These are phyloP conservation scores for Alternaria alternata DNA, from an alignment of 2,329 filamentous ascomycete species.

Conservation along the genomic window DNA sequence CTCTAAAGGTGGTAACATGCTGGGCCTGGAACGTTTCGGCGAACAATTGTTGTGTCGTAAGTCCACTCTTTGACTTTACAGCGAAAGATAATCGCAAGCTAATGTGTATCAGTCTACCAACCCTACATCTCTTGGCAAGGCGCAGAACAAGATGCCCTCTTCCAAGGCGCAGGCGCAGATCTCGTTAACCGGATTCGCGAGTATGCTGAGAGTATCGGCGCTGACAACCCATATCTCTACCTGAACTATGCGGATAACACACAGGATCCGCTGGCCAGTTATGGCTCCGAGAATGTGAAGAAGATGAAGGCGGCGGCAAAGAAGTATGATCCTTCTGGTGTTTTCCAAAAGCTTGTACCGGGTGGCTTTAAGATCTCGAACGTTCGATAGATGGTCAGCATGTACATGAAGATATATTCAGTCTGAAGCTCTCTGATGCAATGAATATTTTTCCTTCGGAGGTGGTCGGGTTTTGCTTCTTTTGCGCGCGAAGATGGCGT, in stretches of 20 bases:
- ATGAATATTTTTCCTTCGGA: not conserved
- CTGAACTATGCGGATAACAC: slow-evolving; percentile 43
- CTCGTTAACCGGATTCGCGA: slow-evolving; percentile 24
- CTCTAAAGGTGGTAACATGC: slow-evolving; percentile 52
- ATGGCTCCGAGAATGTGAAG: slow-evolving; percentile 27
- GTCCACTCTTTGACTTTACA: not conserved
- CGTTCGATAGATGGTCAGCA: not conserved
- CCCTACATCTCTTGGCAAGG: slow-evolving; percentile 35
- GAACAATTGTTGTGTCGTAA: slow-evolving; percentile 28
- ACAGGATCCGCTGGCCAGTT: slow-evolving; percentile 33
- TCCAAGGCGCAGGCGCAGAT: slow-evolving; percentile 27
- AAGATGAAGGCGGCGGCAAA: slow-evolving; percentile 30
- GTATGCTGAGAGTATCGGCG: slow-evolving; percentile 30
- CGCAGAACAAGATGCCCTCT: slow-evolving; percentile 27
- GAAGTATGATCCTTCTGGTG: slow-evolving; percentile 32
- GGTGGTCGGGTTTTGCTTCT: no score
- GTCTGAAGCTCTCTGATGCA: not conserved
- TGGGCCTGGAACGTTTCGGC: slow-evolving; percentile 46
- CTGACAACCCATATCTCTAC: slow-evolving; percentile 39
- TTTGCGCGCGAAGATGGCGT: not conserved
- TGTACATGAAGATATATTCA: not conserved
- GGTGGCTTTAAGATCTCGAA: slow-evolving; percentile 42
- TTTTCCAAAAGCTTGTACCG: slow-evolving; percentile 37
- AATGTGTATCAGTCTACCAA: slow-evolving; percentile 21
- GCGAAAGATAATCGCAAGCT: not conserved